Conservation (phyloP, 2,329 filamentous ascomycete species). For the Colletotrichum godetiae region DNA sequence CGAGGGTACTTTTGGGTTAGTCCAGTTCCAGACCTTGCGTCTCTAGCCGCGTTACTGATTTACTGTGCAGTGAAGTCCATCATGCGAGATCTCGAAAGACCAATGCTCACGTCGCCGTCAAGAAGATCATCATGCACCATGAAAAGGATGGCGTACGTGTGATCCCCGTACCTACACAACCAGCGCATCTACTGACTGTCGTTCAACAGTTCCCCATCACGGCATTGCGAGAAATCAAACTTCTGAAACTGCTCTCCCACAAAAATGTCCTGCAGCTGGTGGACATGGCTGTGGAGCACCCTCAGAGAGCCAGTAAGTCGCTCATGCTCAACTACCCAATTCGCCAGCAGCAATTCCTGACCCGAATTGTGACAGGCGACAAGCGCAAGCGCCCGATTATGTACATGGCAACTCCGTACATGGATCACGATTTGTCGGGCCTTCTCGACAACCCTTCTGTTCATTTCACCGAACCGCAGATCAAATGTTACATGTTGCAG, state of each 20-base stretch:
- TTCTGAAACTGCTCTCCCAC: conserved; percentile 94
- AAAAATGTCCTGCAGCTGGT: conserved; percentile 87
- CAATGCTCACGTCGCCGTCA: conserved; percentile 84
- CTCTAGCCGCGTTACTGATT: conserved; percentile 1
- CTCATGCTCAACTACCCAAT: conserved; percentile 29
- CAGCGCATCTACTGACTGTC: conserved; percentile 30
- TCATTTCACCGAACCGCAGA: conserved; percentile 86
- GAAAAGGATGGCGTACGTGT: conserved; percentile 89
- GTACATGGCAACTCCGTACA: conserved; percentile 99
- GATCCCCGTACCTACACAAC: background rate
- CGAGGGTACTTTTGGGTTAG: conserved; percentile 93
- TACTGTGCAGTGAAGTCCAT: conserved; percentile 78
- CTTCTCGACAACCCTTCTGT: conserved; percentile 95
- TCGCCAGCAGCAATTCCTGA: conserved; percentile 36
- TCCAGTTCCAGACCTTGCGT: conserved; percentile 20
- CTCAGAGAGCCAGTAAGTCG: conserved; percentile 67
- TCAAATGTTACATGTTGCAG: conserved; percentile 98
- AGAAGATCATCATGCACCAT: conserved; percentile 99
- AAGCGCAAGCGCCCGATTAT: conserved; percentile 87
- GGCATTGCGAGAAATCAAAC: conserved; percentile 95
- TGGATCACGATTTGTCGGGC: conserved; percentile 98
- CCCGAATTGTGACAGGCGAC: conserved; percentile 64
- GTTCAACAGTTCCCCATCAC: conserved; percentile 87
- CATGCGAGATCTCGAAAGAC: conserved; percentile 84
- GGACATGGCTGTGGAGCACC: conserved; percentile 95